phyloP scores from a whole-genome alignment of 257 asterid species.

The Leptodermis oblonga region DNA sequence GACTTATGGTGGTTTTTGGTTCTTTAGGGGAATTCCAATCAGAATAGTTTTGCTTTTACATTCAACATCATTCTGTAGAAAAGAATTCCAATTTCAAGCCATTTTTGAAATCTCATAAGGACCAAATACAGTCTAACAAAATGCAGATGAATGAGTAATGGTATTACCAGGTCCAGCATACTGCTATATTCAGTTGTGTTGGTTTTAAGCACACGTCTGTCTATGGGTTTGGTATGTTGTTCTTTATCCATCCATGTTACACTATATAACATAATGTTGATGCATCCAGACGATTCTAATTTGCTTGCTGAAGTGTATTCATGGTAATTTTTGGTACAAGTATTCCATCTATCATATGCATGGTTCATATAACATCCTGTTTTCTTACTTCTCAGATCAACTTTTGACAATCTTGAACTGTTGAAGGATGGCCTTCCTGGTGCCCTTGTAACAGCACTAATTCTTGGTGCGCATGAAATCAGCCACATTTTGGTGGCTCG shows the following conservation, averaged over 20 bases:
- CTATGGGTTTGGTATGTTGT: not conserved
- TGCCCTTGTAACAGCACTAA: conserved; percentile 79
- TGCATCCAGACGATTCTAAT: not conserved
- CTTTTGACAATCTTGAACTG: conserved; percentile 61
- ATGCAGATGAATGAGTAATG: not conserved
- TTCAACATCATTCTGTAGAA: not conserved
- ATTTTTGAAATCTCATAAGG: not conserved
- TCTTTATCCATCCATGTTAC: not conserved
- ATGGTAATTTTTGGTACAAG: not conserved
- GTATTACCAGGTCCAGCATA: too few species aligned
- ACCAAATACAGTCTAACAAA: conserved; percentile 2
- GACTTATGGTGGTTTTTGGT: not conserved
- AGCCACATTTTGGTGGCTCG: conserved; percentile 71
- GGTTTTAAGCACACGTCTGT: not conserved
- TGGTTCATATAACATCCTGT: not conserved
- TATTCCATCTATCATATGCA: not conserved
- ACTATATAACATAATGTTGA: not conserved
- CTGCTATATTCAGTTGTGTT: not conserved
- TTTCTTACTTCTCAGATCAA: conserved; percentile 51
- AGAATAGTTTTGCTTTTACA: not conserved
- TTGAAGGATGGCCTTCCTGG: conserved; percentile 86
- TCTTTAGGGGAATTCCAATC: not conserved
- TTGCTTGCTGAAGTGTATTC: not conserved
- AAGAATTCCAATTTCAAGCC: not conserved
- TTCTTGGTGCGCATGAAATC: conserved; percentile 77